These are phyloP conservation scores for Trichophaea hybrida DNA, from an alignment of 2,329 filamentous ascomycete species.

Conservation along the genomic window DNA sequence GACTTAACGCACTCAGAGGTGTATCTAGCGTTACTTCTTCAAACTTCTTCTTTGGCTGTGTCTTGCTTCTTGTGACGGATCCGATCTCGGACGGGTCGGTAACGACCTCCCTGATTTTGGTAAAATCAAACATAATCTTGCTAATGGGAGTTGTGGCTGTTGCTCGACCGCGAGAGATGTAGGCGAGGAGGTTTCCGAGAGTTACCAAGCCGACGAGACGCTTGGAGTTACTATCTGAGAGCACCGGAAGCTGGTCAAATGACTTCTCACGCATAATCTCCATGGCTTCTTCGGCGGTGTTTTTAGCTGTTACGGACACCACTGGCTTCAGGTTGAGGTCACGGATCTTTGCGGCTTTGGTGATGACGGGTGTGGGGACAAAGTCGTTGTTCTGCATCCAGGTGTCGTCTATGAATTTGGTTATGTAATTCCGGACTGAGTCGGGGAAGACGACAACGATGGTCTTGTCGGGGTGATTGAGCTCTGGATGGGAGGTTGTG, in stretches of 20 bases:
- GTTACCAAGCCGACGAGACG: constrained; percentile 85
- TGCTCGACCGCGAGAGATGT: constrained; percentile 72
- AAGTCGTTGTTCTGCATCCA: constrained; percentile 97
- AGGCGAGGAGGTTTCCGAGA: constrained; percentile 82
- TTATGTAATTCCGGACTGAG: constrained; percentile 92
- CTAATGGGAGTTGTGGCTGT: constrained; percentile 57
- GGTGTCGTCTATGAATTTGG: constrained; percentile 97
- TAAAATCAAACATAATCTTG: constrained; percentile 95
- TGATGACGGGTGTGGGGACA: constrained; percentile 36
- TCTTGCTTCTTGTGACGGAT: constrained; percentile 21
- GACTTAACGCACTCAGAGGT: constrained; percentile 64
- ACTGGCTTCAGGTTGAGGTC: constrained; percentile 84
- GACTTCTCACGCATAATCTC: constrained; percentile 97
- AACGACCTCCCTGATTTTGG: constrained; percentile 70
- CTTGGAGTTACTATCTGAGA: constrained; percentile 46
- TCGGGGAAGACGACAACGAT: constrained; percentile 87
- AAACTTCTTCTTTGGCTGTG: constrained; percentile 50
- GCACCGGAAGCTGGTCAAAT: constrained; percentile 92
- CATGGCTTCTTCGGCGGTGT: constrained; percentile 70
- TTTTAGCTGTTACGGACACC: constrained; percentile 60
- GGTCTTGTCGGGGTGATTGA: constrained; percentile 68
- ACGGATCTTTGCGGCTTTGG: constrained; percentile 38
- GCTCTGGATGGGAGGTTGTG: constrained; percentile 41
- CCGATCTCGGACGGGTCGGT: constrained; percentile 65
- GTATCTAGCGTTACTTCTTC: constrained; percentile 92